Base-by-base conservation (phyloP, 2,329 filamentous ascomycete genomes). In the Aureobasidium zeae region DNA sequence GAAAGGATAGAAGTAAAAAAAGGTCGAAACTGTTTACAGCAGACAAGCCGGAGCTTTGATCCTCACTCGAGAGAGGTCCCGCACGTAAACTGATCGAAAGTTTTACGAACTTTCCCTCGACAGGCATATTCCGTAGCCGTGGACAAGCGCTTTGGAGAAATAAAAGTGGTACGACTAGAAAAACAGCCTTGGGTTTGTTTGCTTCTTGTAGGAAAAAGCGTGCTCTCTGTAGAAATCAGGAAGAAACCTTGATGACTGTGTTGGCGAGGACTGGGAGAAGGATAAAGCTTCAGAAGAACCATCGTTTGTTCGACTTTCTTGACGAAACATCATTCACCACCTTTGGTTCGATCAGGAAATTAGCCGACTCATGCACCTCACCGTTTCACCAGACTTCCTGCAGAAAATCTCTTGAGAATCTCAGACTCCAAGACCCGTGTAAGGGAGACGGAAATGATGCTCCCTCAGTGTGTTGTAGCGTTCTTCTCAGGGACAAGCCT, bases 31-130 rank as follows among this genome's bases (percentile, higher is more conserved):
- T 52, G 60, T n/a, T n/a, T 58, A 57, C 53, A 69, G 53, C 74
- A 69, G 85, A 89, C 84, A 88, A 89, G 86, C 75, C 85, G 70
- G 86, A 79, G 71, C 86, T 87, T 86, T 93, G 86, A 93, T 81
- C 70, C 83, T 83, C 86, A 87, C 83, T 76, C 81, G 62, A 77
- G 83, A 86, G 86, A 86, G 83, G 84, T 86, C 85, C 86, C 73
- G 66, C 64, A 28, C 15, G 26, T 38, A 22, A n/a, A 15, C n/a
- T n/a, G n/a, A n/a, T n/a, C n/a, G n/a, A n/a, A n/a, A n/a, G n/a
- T n/a, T 10, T 21, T 41, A 15, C 28, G 19, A 38, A 60, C 59
- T 57, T 49, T 55, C 48, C 53, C 44, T 26, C 49, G 48, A 50
- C 49, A 50, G 22, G 32, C 20, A 24, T 13, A n/a, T 15, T 29